phyloP scores from a whole-genome alignment of 139 green algal genomes.

The Monoraphidium neglectum region DNA sequence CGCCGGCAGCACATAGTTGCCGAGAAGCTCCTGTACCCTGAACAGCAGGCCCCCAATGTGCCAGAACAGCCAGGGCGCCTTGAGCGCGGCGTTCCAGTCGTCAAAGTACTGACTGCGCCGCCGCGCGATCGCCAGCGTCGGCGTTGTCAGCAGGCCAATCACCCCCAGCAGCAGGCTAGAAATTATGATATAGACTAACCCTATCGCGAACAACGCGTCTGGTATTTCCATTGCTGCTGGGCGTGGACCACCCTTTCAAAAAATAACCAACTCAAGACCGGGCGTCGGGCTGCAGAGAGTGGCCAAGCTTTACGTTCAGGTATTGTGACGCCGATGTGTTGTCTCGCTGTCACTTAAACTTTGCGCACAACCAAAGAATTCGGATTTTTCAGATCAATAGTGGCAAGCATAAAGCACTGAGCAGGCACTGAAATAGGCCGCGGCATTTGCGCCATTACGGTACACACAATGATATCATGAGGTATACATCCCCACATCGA shows the following conservation, averaged over 20 bases:
- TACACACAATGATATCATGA: no score
- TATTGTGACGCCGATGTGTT: no score
- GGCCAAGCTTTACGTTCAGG: no score
- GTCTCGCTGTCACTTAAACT: no score
- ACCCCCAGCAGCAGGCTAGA: background rate
- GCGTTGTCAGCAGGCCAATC: background rate
- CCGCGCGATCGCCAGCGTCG: slow-evolving; percentile 6
- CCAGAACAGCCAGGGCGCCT: slow-evolving; percentile 24
- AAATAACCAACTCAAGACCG: no score
- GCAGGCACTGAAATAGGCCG: no score
- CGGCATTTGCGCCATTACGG: no score
- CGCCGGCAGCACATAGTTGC: slow-evolving; percentile 30
- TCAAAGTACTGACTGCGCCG: slow-evolving; percentile 2
- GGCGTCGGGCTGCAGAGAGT: no score
- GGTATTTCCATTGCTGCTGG: slow-evolving; percentile 5
- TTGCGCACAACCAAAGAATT: no score
- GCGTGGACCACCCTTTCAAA: background rate
- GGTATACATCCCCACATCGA: no score
- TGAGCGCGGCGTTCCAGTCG: slow-evolving; percentile 23
- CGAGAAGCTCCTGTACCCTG: slow-evolving; percentile 18
- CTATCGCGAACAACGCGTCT: background rate
- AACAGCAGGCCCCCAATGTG: slow-evolving; percentile 24
- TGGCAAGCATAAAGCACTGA: no score
- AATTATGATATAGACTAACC: background rate
- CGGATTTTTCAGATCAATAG: no score